Percentiles rank a stretch among this genome's conserved stretches.
phyloP scores from a whole-genome alignment of 2,329 filamentous ascomycete genomes.

The Bimuria novae-zelandiae region DNA sequence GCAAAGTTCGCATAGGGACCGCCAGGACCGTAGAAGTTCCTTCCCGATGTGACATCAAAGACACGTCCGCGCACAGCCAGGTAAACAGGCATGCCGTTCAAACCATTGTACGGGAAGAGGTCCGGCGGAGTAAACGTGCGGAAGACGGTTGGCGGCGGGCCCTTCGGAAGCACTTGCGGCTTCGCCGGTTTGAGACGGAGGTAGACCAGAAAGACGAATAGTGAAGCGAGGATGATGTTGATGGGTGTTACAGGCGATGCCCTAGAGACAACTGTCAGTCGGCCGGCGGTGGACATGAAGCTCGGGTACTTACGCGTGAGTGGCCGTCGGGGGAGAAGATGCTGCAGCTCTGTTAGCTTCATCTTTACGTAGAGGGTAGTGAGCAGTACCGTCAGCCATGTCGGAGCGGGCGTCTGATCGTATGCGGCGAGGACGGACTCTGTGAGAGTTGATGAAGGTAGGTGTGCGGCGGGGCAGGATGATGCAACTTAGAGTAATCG shows the following conservation, averaged over 20 bases:
- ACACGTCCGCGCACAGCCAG: conserved; percentile 89
- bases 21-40: conserved; percentile 94
- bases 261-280: conserved; percentile 39
- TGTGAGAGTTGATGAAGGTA: background rate
- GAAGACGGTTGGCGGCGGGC: conserved; percentile 76
- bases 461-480: conserved; percentile 7
- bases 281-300: background rate
- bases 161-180: conserved; percentile 57
- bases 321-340: conserved; percentile 61
- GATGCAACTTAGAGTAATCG: conserved; percentile 18
- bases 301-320: conserved; percentile 48
- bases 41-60: conserved; percentile 85
- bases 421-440: background rate
- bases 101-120: conserved; percentile 84
- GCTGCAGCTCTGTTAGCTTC: conserved; percentile 56
- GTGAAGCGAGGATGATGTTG: conserved; percentile 63
- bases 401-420: background rate
- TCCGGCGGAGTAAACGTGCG: conserved; percentile 82
- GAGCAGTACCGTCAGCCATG: conserved; percentile 35
- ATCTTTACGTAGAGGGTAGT: background rate
- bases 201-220: conserved; percentile 62
- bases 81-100: conserved; percentile 74
- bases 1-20: conserved; percentile 97
- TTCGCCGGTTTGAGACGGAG: conserved; percentile 62
- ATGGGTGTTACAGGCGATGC: conserved; percentile 62